Conservation (phyloP, 2,329 filamentous ascomycete genomes). For the Xylariaceae sp. region DNA sequence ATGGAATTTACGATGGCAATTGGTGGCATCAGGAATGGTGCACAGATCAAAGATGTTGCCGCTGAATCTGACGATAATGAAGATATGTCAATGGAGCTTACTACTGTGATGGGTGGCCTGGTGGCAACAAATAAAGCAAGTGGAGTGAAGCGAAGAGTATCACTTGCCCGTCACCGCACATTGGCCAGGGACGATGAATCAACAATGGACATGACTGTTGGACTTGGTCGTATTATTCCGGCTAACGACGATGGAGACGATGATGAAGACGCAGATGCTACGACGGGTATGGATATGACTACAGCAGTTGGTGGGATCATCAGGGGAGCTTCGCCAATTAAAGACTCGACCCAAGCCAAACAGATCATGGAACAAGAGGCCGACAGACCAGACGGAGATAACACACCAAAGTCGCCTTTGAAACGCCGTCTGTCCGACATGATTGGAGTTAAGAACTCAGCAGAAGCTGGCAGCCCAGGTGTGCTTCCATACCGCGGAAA, state of each 20-base stretch:
- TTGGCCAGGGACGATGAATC: constrained; percentile 52
- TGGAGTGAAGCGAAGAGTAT: constrained; percentile 37
- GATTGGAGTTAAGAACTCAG: constrained; percentile 47
- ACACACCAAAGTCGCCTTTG: constrained; percentile 49
- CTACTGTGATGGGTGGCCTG: constrained; percentile 66
- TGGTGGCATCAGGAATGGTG: constrained; percentile 65
- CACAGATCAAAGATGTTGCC: constrained; percentile 40
- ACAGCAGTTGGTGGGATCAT: constrained; percentile 68
- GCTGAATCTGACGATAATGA: constrained; percentile 58
- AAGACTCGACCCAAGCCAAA: constrained; percentile 56
- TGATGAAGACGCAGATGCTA: constrained; percentile 46
- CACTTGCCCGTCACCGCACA: constrained; percentile 35
- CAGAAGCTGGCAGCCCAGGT: constrained; percentile 60
- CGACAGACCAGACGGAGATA: constrained; percentile 53
- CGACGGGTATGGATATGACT: constrained; percentile 72
- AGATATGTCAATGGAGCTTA: constrained; percentile 82
- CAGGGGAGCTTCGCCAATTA: constrained; percentile 45
- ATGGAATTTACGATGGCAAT: constrained; percentile 88
- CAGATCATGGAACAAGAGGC: constrained; percentile 65
- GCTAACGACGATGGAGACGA: constrained; percentile 44
- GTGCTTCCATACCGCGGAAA: constrained; percentile 59
- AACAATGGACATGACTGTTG: constrained; percentile 70
- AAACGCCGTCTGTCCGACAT: constrained; percentile 39
- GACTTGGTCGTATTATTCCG: constrained; percentile 60
- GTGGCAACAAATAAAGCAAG: constrained; percentile 44